These are phyloP conservation scores for Cyclanthera cordifolia DNA, from an alignment of 306 rosid species.

Conservation along the genomic window DNA sequence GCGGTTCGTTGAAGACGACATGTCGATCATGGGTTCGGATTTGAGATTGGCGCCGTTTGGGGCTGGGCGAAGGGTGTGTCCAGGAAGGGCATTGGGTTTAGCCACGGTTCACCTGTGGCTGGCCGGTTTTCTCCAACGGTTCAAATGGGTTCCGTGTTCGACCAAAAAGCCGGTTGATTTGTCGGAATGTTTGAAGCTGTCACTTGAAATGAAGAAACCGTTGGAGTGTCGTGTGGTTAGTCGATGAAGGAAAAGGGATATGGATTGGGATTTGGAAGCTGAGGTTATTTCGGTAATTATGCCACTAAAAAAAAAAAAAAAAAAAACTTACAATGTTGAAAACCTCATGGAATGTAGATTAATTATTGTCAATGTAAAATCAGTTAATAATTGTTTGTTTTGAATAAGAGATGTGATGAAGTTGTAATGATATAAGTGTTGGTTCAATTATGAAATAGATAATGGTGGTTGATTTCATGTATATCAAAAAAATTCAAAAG, in stretches of 20 bases:
- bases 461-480: too few relatives aligned
- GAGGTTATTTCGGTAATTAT: not conserved
- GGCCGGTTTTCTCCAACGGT: conserved; percentile 50
- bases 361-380: not conserved
- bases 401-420: not conserved
- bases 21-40: conserved; percentile 63
- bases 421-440: not conserved
- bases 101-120: conserved; percentile 77
- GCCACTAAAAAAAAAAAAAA: not conserved
- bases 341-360: conserved; percentile 14
- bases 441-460: not conserved
- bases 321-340: too few relatives aligned
- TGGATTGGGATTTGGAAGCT: not conserved
- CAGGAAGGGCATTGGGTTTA: conserved; percentile 56
- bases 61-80: conserved; percentile 71
- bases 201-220: conserved; percentile 69
- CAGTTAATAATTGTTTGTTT: not conserved
- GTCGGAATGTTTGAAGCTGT: conserved; percentile 55
- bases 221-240: conserved; percentile 27
- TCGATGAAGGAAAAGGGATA: not conserved
- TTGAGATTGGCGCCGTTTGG: conserved; percentile 80
- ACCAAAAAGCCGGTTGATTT: conserved; percentile 36
- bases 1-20: conserved; percentile 47
- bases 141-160: conserved; percentile 41
- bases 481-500: too few relatives aligned